Base-by-base conservation (phyloP, 2,329 filamentous ascomycete species). In the Fusarium kyushuense region DNA sequence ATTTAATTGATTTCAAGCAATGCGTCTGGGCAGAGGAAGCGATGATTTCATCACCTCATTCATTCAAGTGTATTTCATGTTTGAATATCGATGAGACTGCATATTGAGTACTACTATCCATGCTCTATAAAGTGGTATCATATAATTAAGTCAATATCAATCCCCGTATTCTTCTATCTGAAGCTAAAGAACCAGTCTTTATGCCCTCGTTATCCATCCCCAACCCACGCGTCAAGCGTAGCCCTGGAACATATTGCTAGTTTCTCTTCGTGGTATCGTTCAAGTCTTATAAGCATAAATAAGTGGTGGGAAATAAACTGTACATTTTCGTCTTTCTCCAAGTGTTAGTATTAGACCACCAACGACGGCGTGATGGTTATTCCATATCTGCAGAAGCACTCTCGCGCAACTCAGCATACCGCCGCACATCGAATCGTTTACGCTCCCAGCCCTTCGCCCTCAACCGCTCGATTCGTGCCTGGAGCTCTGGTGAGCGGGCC, bases 401-500 rank as follows among this genome's bases (percentile, higher is more conserved):
- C 69, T 85, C 84, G 16, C 84, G 78, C 11, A 89, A 77, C 21
- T 80, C 80, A 72, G 86, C 83, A 71, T 89, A 89, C 36, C 84
- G 80, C 43, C 78, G 75, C 8, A 78, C 77, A 63, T 89, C 83
- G 67, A 89, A 89, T 23, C 86, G 82, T 67, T 83, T 83, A 29
- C 87, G 78, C 71, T 81, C 82, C 86, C 87, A 89, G 4, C 86
- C 86, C 49, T 72, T 80, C n/a, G 81, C 81, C 21, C 85, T 82
- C 13, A 89, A 76, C 12, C 83, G 80, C 76, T 86, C 84, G 66
- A 89, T 87, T 25, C 86, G 81, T 9, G 83, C 79, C 59, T 80
- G 79, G 4, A 86, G 76, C 33, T 86, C 84, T 19, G 80, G 70
- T 3, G 71, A 69, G 19, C 79, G 78, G 54, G 78, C 67, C 54